phyloP scores from a whole-genome alignment of 495 filamentous ascomycete genomes.

The Aspergillus haitiensis region DNA sequence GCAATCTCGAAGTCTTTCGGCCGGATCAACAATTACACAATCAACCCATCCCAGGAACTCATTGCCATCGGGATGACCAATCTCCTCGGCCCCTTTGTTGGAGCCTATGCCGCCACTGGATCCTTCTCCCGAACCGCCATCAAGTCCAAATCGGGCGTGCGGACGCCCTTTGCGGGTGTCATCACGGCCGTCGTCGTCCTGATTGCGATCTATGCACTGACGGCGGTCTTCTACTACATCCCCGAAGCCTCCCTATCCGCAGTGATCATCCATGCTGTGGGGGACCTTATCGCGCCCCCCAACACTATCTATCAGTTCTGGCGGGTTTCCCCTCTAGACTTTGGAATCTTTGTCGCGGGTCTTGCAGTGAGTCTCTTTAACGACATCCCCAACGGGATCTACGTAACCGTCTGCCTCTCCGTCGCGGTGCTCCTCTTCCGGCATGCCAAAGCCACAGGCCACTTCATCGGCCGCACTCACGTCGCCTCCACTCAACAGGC shows the following conservation, averaged over 20 bases:
- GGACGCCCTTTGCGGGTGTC: conserved; percentile 85
- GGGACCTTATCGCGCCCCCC: conserved; percentile 88
- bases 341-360: conserved; percentile 87
- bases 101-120: conserved; percentile 88
- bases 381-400: conserved; percentile 83
- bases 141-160: conserved; percentile 93
- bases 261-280: conserved; percentile 96
- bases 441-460: no score
- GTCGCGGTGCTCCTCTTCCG: no score
- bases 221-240: conserved; percentile 92
- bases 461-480: no score
- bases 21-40: conserved; percentile 92
- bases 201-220: conserved; percentile 86
- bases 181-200: conserved; percentile 87
- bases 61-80: conserved; percentile 92
- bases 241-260: conserved; percentile 77
- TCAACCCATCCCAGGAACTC: conserved; percentile 94
- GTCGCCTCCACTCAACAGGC: no score
- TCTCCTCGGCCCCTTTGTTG: conserved; percentile 88
- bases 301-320: conserved; percentile 95
- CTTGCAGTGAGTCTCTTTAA: conserved; percentile 86
- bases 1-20: conserved; percentile 97
- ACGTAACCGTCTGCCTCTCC: no score
- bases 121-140: conserved; percentile 98
- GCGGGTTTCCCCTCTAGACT: conserved; percentile 84